A percentile compares a stretch with the other conserved stretches of the same genome.
These are phyloP conservation scores for Datura wrightii DNA, from an alignment of 257 asterid genomes.

Conservation along the genomic window DNA sequence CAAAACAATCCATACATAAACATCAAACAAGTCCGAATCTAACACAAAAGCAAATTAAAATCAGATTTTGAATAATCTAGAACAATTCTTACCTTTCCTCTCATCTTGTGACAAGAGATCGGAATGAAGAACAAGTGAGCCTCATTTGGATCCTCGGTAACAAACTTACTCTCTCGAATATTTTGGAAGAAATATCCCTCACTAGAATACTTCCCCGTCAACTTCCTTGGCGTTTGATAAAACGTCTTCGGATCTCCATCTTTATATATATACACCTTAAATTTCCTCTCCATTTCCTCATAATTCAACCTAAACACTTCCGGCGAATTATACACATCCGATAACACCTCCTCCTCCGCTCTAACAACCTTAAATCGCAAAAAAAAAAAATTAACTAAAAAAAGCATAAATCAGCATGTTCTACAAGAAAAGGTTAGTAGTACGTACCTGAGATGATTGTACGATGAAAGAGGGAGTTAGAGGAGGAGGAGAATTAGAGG, in stretches of 20 bases:
- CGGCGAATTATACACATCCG: conserved; percentile 73
- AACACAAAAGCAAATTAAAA: neutral
- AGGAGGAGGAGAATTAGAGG: conserved; percentile 24
- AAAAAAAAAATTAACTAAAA: neutral
- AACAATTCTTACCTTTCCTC: conserved; percentile 76
- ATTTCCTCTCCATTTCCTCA: conserved; percentile 75
- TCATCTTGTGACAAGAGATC: conserved; percentile 97
- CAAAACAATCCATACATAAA: neutral
- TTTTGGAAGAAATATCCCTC: conserved; percentile 96
- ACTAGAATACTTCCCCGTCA: conserved; percentile 93
- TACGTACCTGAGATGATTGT: conserved; percentile 23
- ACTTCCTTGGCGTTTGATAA: conserved; percentile 95
- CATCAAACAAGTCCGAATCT: neutral
- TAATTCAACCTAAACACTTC: conserved; percentile 73
- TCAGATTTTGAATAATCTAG: neutral
- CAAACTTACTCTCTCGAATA: conserved; percentile 79
- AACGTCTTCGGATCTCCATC: conserved; percentile 97
- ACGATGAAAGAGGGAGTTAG: neutral
- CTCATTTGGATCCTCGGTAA: conserved; percentile 79
- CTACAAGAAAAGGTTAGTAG: neutral
- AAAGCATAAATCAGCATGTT: neutral
- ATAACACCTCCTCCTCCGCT: conserved; percentile 37
- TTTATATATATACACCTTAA: conserved; percentile 83
- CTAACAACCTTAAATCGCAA: conserved; percentile 35
- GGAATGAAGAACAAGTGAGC: conserved; percentile 97